Conservation (phyloP, 768 basidiomycete species). For the Mycena metata region DNA sequence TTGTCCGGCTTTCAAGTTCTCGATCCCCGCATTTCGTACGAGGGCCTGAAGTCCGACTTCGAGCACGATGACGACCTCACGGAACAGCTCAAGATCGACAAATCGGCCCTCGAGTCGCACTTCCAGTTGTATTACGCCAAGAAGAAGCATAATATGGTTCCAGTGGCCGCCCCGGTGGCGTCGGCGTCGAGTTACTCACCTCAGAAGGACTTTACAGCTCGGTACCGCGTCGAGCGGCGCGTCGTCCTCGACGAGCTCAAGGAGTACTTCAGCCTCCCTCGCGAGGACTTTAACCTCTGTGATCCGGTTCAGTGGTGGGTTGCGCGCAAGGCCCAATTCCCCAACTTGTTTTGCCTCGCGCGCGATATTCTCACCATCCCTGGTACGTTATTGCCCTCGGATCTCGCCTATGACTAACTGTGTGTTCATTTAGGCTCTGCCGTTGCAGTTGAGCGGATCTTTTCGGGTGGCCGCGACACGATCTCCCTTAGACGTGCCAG, state of each 20-base stretch:
- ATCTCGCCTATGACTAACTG: not conserved
- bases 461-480: not conserved
- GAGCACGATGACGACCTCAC: not conserved
- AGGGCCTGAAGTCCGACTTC: too few relatives aligned
- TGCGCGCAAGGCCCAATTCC: not conserved
- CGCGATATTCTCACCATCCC: not conserved
- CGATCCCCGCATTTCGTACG: too few relatives aligned
- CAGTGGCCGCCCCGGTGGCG: too few relatives aligned
- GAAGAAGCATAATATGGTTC: too few relatives aligned
- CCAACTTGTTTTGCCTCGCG: not conserved
- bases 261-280: not conserved
- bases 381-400: not conserved
- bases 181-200: not conserved
- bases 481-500: constrained; percentile 1
- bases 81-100: not conserved
- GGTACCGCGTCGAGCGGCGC: not conserved
- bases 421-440: not conserved
- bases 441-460: not conserved
- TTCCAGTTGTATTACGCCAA: not conserved
- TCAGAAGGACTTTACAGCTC: not conserved
- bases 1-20: too few relatives aligned
- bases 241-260: not conserved
- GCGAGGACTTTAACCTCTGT: not conserved
- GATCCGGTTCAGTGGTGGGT: not conserved
- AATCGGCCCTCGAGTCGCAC: not conserved